Evolutionary conservation across 1,284 basidiomycete genomes (phyloP).

Genomic region (Leccinum glutinopallens): DNA sequence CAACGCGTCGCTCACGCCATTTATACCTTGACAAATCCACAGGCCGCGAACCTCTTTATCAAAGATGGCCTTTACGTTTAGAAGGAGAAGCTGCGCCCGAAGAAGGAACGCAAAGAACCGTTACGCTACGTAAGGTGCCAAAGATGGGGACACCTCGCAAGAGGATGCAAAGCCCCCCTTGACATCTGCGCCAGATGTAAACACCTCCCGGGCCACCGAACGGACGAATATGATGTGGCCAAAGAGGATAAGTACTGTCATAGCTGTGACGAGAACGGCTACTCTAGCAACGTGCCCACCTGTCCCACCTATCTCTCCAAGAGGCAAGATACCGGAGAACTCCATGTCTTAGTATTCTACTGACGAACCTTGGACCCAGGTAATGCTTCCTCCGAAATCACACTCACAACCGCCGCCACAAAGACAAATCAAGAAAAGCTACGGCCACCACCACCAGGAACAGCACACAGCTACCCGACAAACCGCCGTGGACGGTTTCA

Average conservation of each 20-base stretch:
- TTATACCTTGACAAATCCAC: background rate
- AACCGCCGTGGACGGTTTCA: no score
- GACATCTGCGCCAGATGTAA: background rate
- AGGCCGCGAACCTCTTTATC: background rate
- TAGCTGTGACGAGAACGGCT: background rate
- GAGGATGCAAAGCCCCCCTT: background rate
- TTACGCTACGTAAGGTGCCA: background rate
- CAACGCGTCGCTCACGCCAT: background rate
- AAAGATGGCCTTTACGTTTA: background rate
- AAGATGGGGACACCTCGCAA: background rate
- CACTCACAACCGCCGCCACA: background rate
- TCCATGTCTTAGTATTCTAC: background rate
- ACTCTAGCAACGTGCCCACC: background rate
- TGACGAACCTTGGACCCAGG: conserved; percentile 1
- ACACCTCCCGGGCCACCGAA: background rate
- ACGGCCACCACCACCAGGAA: no score
- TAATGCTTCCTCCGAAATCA: background rate
- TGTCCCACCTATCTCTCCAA: background rate
- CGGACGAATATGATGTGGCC: background rate
- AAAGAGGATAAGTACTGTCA: background rate
- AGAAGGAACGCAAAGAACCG: no score
- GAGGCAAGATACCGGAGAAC: background rate
- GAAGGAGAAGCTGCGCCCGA: no score
- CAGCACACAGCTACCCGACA: no score
- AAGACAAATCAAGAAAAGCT: no score